Percentiles rank a stretch among this genome's conserved stretches.
Conservation (phyloP, 345 rosid genomes). For the Salix suchowensis region DNA sequence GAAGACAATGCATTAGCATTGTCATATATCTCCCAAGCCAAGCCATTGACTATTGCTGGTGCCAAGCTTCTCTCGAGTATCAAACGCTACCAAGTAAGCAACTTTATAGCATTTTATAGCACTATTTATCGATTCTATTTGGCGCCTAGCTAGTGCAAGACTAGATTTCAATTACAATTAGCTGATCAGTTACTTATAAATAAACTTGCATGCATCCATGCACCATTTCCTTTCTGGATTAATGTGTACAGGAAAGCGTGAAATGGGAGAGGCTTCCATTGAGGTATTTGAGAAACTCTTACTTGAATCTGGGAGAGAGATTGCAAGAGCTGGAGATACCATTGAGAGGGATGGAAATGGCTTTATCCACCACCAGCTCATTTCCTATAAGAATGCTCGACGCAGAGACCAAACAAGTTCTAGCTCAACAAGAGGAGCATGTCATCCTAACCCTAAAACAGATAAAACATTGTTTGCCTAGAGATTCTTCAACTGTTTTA, state of each 20-base stretch:
- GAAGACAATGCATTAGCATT: slow-evolving; percentile 43
- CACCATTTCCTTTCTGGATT: background rate
- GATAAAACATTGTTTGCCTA: slow-evolving; percentile 19
- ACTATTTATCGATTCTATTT: background rate
- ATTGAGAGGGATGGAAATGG: slow-evolving; percentile 82
- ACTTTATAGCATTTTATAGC: background rate
- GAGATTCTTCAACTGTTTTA: slow-evolving; percentile 45
- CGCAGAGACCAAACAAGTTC: slow-evolving; percentile 37
- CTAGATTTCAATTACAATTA: background rate
- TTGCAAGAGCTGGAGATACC: slow-evolving; percentile 52
- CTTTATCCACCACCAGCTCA: slow-evolving; percentile 36
- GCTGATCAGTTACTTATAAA: background rate
- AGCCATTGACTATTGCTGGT: slow-evolving; percentile 35
- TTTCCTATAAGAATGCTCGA: slow-evolving; percentile 32
- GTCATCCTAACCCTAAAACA: slow-evolving; percentile 35
- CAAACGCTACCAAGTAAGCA: slow-evolving; percentile 54
- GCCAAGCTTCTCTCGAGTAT: slow-evolving; percentile 47
- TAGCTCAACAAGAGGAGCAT: slow-evolving; percentile 43
- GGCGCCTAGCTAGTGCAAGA: background rate
- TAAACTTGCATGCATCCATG: background rate
- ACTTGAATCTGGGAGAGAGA: slow-evolving; percentile 38
- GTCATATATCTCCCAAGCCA: slow-evolving; percentile 58
- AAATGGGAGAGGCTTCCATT: slow-evolving; percentile 74
- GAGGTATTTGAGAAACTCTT: slow-evolving; percentile 38
- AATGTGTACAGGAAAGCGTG: slow-evolving; percentile 54